Percentiles rank a stretch among this genome's conserved stretches.
Evolutionary conservation across 306 rosid genomes (phyloP).

Genomic region (Ormosia emarginata): DNA sequence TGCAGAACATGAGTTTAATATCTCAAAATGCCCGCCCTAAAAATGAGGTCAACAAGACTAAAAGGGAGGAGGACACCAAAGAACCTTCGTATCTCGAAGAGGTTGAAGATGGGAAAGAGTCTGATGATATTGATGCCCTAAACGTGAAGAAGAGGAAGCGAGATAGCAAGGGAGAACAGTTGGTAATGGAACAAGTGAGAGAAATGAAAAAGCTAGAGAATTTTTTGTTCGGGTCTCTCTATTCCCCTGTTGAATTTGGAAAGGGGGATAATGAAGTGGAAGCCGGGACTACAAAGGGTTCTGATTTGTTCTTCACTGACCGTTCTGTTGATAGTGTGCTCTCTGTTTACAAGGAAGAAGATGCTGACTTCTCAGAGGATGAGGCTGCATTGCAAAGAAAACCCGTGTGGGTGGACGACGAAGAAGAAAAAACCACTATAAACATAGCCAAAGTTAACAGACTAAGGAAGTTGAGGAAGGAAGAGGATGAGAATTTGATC

Average conservation of each 20-base stretch:
- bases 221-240: constrained; percentile 69
- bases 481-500: constrained; percentile 66
- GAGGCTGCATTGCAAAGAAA: constrained; percentile 48
- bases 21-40: constrained; percentile 53
- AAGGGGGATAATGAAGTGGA: constrained; percentile 42
- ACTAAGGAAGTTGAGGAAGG: constrained; percentile 82
- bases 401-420: constrained; percentile 86
- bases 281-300: constrained; percentile 6
- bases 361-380: constrained; percentile 31
- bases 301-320: constrained; percentile 64
- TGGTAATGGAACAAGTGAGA: constrained; percentile 45
- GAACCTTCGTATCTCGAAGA: too few species aligned
- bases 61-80: constrained; percentile 36
- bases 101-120: constrained; percentile 21
- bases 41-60: constrained; percentile 32
- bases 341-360: constrained; percentile 44
- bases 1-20: constrained; percentile 68
- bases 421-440: constrained; percentile 59
- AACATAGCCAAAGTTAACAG: constrained; percentile 68
- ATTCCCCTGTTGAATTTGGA: constrained; percentile 70
- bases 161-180: constrained; percentile 34
- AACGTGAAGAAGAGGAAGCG: constrained; percentile 59
- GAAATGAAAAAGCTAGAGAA: constrained; percentile 71
- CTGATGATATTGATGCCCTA: constrained; percentile 19
- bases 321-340: constrained; percentile 51